Base-by-base conservation (phyloP, 2,329 filamentous ascomycete species). In the Emericellopsis cladophorae region DNA sequence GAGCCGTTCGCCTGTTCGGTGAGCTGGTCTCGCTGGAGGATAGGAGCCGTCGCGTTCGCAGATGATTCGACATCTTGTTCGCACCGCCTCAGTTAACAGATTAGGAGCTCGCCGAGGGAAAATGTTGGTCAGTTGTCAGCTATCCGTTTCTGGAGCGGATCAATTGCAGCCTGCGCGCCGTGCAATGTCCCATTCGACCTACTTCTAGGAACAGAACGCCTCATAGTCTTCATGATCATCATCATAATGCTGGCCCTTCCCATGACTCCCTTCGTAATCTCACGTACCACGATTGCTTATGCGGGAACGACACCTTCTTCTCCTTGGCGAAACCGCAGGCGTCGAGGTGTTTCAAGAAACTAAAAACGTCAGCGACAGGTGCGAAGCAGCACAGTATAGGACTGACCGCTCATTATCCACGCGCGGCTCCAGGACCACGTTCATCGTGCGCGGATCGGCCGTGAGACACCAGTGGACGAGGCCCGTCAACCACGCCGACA, bases 241-340 rank as follows among this genome's bases (percentile, higher is more conserved):
- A 15, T 36, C 38, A 44, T 8, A 44, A 34, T 12, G 36, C 42
- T 22, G 86, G 86, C 0, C 76, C 79, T 36, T 83, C 74, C 83
- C 88, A 96, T 16, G 72, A 75, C 48, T 95, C 88, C 45, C 90
- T 72, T 43, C 77, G 72, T 47, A 94, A 72, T 52, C 82, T 83
- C 62, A 94, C 83, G 45, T 90, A 72, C 61, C 89, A 93, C 7
- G 86, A 80, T 57, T 94, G 88, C 60, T 98, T 98, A 58, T 96
- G 89, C 1, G 88, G 82, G 48, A 98, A 88, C 1, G 80, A 74
- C 39, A 96, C 72, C 54, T 95, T 87, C 44, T 79, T 79, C 61
- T 95, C 85, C 54, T 87, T 92, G 48, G 81, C 78, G 56, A 96
- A 98, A 0, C 90, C 89, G 1, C 73, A 71, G 7, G 75, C 64